A percentile compares a stretch with the other conserved stretches of the same genome.
phyloP scores from a whole-genome alignment of 2,329 filamentous ascomycete species.

The Fonsecaea pugnacius region DNA sequence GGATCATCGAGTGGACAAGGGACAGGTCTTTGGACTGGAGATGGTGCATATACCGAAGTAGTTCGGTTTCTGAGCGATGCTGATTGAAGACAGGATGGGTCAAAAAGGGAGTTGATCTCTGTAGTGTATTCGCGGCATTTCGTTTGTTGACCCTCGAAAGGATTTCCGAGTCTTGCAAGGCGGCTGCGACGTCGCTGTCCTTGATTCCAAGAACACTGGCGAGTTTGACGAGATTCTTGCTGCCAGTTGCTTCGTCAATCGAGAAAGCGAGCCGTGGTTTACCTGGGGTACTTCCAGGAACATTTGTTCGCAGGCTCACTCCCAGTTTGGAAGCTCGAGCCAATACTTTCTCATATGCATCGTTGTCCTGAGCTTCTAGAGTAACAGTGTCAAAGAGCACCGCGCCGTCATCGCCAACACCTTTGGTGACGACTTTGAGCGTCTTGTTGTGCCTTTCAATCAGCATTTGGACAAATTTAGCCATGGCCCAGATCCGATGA shows the following conservation, averaged over 20 bases:
- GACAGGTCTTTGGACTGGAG: conserved; percentile 93
- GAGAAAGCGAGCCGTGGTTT: conserved; percentile 71
- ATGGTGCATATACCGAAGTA: conserved; percentile 90
- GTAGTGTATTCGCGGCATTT: conserved; percentile 52
- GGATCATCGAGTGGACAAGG: conserved; percentile 95
- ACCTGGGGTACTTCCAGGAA: conserved; percentile 41
- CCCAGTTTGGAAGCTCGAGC: conserved; percentile 55
- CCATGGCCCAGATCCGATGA: conserved; percentile 72
- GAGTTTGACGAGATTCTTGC: conserved; percentile 38
- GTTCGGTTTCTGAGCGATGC: conserved; percentile 91
- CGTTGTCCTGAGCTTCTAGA: conserved; percentile 57
- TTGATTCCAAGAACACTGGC: conserved; percentile 44
- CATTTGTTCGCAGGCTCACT: conserved; percentile 60
- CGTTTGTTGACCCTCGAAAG: conserved; percentile 51
- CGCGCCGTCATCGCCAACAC: conserved; percentile 59
- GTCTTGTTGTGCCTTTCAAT: conserved; percentile 61
- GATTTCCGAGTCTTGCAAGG: conserved; percentile 16
- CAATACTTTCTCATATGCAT: conserved; percentile 53
- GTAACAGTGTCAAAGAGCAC: conserved; percentile 81
- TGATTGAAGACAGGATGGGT: conserved; percentile 94
- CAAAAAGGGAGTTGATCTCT: conserved; percentile 74
- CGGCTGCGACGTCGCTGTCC: conserved; percentile 20
- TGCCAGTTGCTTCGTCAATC: conserved; percentile 69
- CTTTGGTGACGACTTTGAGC: conserved; percentile 64
- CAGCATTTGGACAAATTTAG: conserved; percentile 69